These are phyloP conservation scores for Arabidopsis thaliana DNA, from an alignment of 345 rosid species.

Conservation along the genomic window TAIR10.1 NC_003074.8:3987001-3987500, in stretches of 20 bases:
- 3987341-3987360: no score
- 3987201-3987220: not conserved
- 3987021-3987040: conserved; percentile 1
- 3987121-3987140: not conserved
- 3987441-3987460: no score
- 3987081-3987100: not conserved
- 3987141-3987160: not conserved
- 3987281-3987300: no score
- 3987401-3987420: no score
- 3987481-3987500: no score
- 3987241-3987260: not conserved
- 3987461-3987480: not conserved
- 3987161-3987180: not conserved
- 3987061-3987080: conserved; percentile 22
- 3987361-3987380: no score
- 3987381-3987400: no score
- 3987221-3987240: not conserved
- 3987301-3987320: no score
- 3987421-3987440: no score
- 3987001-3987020: not conserved
- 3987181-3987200: not conserved
- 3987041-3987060: not conserved
- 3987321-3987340: no score
- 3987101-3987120: not conserved
- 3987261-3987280: not conserved